A percentile compares a stretch with the other conserved stretches of the same genome.
Conservation (phyloP, 345 rosid species). For the Erodium maritimum region DNA sequence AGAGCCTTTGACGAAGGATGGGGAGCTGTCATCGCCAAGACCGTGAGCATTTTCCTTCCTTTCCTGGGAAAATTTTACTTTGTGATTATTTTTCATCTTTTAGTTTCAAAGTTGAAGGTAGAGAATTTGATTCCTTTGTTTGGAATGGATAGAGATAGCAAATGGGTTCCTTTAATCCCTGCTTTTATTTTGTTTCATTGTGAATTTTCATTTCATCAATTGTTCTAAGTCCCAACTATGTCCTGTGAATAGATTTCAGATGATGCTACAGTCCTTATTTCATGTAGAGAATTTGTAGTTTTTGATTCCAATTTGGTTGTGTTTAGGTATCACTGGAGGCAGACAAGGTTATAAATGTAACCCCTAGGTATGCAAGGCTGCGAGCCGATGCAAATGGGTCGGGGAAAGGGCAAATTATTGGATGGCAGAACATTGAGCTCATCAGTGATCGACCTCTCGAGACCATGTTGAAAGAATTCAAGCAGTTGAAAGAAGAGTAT, state of each 20-base stretch:
- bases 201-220: neutral
- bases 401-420: constrained; percentile 72
- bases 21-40: constrained; percentile 97
- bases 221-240: no score
- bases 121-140: neutral
- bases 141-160: neutral
- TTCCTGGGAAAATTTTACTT: no score
- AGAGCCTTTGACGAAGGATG: constrained; percentile 97
- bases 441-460: constrained; percentile 93
- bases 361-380: constrained; percentile 82
- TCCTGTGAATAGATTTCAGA: no score
- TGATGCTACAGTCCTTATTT: no score
- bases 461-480: constrained; percentile 84
- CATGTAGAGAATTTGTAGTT: neutral
- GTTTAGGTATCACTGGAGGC: constrained; percentile 87
- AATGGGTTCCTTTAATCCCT: neutral
- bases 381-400: constrained; percentile 64
- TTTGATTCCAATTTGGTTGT: constrained; percentile 12
- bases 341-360: constrained; percentile 77
- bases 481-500: constrained; percentile 65
- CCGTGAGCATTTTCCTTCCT: constrained; percentile 48
- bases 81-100: neutral
- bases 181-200: no score
- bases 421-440: constrained; percentile 97
- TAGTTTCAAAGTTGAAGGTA: neutral